Conservation (phyloP, 208 protist species). For the Acanthamoeba healyi region DNA sequence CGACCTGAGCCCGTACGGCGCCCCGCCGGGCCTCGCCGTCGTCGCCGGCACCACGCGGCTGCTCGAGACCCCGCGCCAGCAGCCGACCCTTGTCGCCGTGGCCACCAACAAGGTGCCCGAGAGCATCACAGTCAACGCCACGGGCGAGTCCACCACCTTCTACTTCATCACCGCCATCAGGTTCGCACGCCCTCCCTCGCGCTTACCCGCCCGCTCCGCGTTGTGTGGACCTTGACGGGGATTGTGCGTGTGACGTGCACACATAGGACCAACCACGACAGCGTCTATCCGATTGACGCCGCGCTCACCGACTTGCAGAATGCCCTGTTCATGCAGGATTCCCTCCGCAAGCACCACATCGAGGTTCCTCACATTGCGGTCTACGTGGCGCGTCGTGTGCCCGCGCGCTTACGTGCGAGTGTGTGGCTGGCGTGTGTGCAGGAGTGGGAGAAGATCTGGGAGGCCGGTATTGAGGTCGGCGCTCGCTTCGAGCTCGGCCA, state of each 20-base stretch:
- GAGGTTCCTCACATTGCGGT: too few species aligned
- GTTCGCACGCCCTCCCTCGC: too few species aligned
- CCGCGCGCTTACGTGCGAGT: too few species aligned
- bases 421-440: neutral
- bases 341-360: neutral
- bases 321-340: neutral
- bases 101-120: neutral
- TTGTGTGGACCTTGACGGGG: too few species aligned
- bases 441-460: slow-evolving; percentile 35
- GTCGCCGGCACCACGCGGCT: neutral
- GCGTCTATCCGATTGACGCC: neutral
- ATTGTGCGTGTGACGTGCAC: neutral
- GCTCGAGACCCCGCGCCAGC: neutral
- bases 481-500: slow-evolving; percentile 10
- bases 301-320: slow-evolving; percentile 13
- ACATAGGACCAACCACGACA: slow-evolving; percentile 19
- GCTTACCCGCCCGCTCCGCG: too few species aligned
- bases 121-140: neutral
- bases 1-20: neutral
- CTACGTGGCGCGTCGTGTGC: neutral
- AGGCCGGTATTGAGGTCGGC: slow-evolving; percentile 46
- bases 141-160: neutral
- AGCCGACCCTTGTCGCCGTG: neutral
- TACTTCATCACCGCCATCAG: slow-evolving; percentile 58
- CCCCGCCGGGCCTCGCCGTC: neutral